Evolutionary conservation across 192 early-diverging fungal genomes (phyloP).

Genomic region (Backusella sp.): DNA sequence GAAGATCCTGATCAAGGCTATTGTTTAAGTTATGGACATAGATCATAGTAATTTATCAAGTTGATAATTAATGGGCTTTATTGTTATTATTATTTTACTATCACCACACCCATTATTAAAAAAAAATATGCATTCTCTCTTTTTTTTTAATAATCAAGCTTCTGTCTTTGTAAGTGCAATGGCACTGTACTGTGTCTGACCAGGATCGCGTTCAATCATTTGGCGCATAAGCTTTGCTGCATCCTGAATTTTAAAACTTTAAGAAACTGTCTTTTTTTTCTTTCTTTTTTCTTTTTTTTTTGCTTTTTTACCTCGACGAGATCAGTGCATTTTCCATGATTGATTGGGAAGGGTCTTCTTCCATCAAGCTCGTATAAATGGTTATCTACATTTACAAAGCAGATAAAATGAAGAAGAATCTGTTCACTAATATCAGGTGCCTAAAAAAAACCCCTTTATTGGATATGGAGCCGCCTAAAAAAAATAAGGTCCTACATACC

Average conservation of each 20-base stretch:
- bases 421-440: conserved; percentile 68
- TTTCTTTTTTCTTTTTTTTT: background rate
- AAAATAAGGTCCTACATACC: background rate
- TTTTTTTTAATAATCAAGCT: background rate
- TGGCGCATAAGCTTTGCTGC: conserved; percentile 55
- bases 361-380: conserved; percentile 90
- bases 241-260: conserved; percentile 14
- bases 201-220: conserved; percentile 67
- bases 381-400: conserved; percentile 75
- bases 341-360: conserved; percentile 73
- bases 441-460: conserved; percentile 10
- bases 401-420: conserved; percentile 85
- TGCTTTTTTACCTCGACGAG: conserved; percentile 41
- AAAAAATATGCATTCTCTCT: background rate
- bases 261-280: background rate
- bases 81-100: conserved; percentile 1
- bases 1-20: conserved; percentile 31
- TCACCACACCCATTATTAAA: background rate
- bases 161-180: conserved; percentile 45
- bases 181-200: conserved; percentile 62
- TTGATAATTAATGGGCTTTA: background rate
- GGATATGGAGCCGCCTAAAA: background rate
- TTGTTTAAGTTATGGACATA: conserved; percentile 19
- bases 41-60: background rate
- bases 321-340: conserved; percentile 69